These are phyloP conservation scores for Tetrapisispora nanseiensis DNA, from an alignment of 805 yeast genomes.

Conservation along the genomic window DNA sequence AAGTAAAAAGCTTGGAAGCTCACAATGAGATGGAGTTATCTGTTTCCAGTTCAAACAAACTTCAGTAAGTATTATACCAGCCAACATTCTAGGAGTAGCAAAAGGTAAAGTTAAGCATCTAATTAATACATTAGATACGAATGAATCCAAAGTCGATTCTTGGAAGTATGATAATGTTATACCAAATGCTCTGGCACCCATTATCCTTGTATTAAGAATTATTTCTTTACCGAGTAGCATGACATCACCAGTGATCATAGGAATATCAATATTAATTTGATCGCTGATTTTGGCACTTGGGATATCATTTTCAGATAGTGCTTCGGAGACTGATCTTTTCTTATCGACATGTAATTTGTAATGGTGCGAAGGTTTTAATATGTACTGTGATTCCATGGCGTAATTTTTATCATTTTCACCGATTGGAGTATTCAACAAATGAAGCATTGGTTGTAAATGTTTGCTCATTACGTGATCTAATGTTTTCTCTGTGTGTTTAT, in stretches of 20 bases:
- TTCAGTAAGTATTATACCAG: constrained; percentile 63
- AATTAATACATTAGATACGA: constrained; percentile 31
- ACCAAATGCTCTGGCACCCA: constrained; percentile 72
- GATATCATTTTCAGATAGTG: constrained; percentile 28
- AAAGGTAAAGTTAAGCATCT: constrained; percentile 48
- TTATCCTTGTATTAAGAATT: constrained; percentile 63
- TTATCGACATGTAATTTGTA: constrained; percentile 27
- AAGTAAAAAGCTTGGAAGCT: constrained; percentile 24
- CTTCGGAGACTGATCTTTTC: constrained; percentile 25
- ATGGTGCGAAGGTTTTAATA: constrained; percentile 61
- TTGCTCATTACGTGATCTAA: constrained; percentile 45
- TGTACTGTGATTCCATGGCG: constrained; percentile 64
- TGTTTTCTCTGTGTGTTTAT: constrained; percentile 28
- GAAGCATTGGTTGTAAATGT: constrained; percentile 52
- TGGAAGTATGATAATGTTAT: constrained; percentile 43
- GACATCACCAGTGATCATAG: constrained; percentile 85
- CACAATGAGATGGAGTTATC: constrained; percentile 7
- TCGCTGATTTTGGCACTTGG: constrained; percentile 45
- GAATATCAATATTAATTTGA: constrained; percentile 83
- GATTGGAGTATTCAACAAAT: constrained; percentile 81
- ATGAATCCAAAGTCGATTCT: constrained; percentile 31
- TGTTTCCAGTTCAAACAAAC: constrained; percentile 34
- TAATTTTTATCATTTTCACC: constrained; percentile 87
- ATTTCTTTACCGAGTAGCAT: constrained; percentile 70
- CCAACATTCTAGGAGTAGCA: constrained; percentile 70